Evolutionary conservation across 805 yeast species (phyloP).

Genomic region (Zygosaccharomyces pseudorouxii): DNA sequence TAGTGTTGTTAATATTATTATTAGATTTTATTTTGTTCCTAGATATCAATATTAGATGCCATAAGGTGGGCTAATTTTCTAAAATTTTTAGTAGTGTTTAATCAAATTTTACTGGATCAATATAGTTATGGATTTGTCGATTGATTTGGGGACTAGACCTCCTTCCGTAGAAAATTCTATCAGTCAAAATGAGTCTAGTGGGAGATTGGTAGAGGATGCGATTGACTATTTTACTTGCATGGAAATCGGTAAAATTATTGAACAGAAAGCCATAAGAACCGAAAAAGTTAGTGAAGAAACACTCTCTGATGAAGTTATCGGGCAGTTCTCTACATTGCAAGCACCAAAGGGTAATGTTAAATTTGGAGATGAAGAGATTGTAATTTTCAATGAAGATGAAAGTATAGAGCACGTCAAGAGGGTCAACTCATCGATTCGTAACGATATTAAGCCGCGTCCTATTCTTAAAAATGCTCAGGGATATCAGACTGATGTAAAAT

Average conservation of each 20-base stretch:
- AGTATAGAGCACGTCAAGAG: not conserved
- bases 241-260: not conserved
- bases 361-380: not conserved
- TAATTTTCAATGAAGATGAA: not conserved
- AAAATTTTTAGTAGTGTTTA: no score
- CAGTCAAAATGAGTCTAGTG: not conserved
- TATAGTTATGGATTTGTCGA: not conserved
- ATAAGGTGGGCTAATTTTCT: no score
- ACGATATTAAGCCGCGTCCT: not conserved
- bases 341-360: not conserved
- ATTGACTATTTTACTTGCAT: not conserved
- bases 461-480: not conserved
- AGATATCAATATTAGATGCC: no score
- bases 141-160: not conserved
- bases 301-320: not conserved
- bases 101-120: no score
- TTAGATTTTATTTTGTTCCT: no score
- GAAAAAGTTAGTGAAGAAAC: not conserved
- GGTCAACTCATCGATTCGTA: not conserved
- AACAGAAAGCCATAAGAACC: not conserved
- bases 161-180: not conserved
- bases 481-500: not conserved
- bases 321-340: not conserved
- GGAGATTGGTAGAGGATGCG: not conserved
- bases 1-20: no score